Percentiles rank a stretch among this genome's conserved stretches.
Evolutionary conservation across 1,139 yeast species (phyloP).

Genomic region (Geotrichum aggregatum): DNA sequence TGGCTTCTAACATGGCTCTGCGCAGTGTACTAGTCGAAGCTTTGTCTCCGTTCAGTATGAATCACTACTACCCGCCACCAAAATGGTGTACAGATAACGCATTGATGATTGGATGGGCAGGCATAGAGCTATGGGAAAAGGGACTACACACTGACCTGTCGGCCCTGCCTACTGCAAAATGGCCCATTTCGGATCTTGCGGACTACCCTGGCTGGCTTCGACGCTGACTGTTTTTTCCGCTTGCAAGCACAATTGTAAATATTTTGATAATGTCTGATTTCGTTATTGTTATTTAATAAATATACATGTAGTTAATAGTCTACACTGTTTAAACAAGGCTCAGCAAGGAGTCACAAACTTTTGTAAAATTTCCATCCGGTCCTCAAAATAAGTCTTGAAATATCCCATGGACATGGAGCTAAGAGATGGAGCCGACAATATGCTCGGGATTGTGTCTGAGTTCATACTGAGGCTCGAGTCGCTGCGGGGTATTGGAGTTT

Average conservation of each 20-base stretch:
- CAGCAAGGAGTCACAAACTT: slow-evolving; percentile 7
- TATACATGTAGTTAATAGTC: not conserved
- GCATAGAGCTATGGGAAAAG: slow-evolving; percentile 72
- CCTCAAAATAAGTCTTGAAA: slow-evolving; percentile 31
- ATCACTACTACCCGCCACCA: slow-evolving; percentile 63
- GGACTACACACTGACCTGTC: slow-evolving; percentile 49
- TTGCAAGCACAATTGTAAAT: not conserved
- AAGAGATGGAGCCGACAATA: slow-evolving; percentile 6
- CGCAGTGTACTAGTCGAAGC: slow-evolving; percentile 50
- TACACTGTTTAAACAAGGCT: not conserved
- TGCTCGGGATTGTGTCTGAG: too few relatives aligned
- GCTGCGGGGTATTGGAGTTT: not conserved
- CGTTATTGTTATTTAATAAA: not conserved
- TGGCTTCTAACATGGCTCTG: slow-evolving; percentile 67
- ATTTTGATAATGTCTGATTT: not conserved
- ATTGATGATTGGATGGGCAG: slow-evolving; percentile 96
- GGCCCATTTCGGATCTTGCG: slow-evolving; percentile 52
- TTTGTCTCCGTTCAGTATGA: slow-evolving; percentile 34
- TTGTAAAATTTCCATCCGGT: slow-evolving; percentile 31
- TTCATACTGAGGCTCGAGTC: not conserved
- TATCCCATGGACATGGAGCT: slow-evolving; percentile 24
- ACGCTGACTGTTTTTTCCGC: not conserved
- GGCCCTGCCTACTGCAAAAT: slow-evolving; percentile 60
- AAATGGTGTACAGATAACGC: slow-evolving; percentile 90
- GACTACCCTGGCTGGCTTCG: slow-evolving; percentile 20